These are phyloP conservation scores for Naegleria fowleri DNA, from an alignment of 208 protist genomes.

Conservation along the genomic window DNA sequence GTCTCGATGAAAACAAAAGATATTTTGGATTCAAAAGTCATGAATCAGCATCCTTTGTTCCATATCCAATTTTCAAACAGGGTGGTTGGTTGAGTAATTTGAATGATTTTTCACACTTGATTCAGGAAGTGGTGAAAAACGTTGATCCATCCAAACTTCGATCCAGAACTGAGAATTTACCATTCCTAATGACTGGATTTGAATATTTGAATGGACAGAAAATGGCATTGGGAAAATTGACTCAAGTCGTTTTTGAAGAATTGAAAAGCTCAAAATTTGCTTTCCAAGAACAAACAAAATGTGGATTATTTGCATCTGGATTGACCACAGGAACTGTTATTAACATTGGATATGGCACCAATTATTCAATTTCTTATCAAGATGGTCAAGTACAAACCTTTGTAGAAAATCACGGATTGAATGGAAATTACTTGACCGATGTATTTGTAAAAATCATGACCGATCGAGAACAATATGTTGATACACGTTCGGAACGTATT, in stretches of 20 bases:
- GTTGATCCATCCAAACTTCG: not conserved
- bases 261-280: not conserved
- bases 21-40: not conserved
- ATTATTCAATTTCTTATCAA: not conserved
- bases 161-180: not conserved
- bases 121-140: not conserved
- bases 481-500: not conserved
- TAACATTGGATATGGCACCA: not conserved
- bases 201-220: not conserved
- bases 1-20: not conserved
- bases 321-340: not conserved
- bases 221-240: not conserved
- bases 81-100: not conserved
- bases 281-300: slow-evolving; percentile 2
- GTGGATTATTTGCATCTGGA: not conserved
- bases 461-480: not conserved
- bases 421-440: not conserved
- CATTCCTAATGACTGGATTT: not conserved
- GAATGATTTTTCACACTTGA: not conserved
- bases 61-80: not conserved
- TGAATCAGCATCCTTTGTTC: not conserved
- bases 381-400: not conserved
- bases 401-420: not conserved
- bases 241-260: not conserved
- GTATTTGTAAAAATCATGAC: not conserved